Evolutionary conservation across 1,139 yeast genomes (phyloP), one percentile per base, ranked within the genome.

Genomic region (Blastobotrys persicus): DNA sequence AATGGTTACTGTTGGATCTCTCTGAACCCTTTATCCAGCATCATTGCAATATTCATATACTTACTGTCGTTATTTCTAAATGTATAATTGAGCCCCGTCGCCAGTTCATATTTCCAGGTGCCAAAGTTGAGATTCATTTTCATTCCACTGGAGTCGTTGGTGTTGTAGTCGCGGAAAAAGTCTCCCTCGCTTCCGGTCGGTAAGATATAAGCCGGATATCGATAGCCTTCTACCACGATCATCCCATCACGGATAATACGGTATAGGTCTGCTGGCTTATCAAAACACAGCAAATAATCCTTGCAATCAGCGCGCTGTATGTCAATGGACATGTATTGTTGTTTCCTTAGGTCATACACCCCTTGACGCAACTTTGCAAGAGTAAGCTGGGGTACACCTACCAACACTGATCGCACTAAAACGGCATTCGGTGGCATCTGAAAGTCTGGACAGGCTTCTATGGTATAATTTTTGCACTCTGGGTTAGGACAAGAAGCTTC

Each of bases 351-450:
- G 40, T 53, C 54, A 6, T 28, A 34, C 5, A 42, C 41, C 5
- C 16, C 39, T 4, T 31, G 41, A 20, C 46, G 43, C 19, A 46
- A 32, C 26, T 37, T 42, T 9, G 49, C 45, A 7, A 44, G 17
- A 4, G 52, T 42, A 26, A 49, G 45, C 31, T 47, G 28, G 4
- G 46, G 47, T n/a, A 26, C 19, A 12, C 44, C 31, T 6, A 16
- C n/a, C 34, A 43, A 31, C 19, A 46, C 48, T 9, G 56, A 44
- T 12, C 50, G 37, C 1, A 55, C 47, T 18, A 55, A 34, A 14
- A 57, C 44, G 3, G 59, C 45, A 41, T 57, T 53, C 4, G 39
- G 44, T 2, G 57, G 56, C 51, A 57, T 46, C 18, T 46, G 44
- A 31, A 53, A 51, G n/a, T 48, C 47, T 1, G 41, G 45, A 32